phyloP scores from a whole-genome alignment of 192 early-diverging fungal genomes.

The Spizellomyces sp. region DNA sequence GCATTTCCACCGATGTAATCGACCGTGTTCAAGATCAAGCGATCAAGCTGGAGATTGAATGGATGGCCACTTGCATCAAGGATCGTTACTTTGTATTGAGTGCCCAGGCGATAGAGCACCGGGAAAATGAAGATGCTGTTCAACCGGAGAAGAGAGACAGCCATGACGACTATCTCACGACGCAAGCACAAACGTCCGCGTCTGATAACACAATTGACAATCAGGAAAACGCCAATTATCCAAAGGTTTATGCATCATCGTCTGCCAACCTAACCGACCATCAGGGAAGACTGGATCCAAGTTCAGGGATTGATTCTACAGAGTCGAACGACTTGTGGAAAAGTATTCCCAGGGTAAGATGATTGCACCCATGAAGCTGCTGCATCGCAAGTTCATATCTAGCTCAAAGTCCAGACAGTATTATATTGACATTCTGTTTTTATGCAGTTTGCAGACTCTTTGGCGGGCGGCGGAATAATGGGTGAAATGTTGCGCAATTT shows the following conservation, averaged over 20 bases:
- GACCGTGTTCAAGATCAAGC: neutral
- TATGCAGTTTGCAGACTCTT: slow-evolving; percentile 3
- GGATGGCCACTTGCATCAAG: no score
- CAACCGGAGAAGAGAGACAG: neutral
- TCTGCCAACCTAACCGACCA: no score
- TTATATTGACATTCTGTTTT: neutral
- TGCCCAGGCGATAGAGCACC: no score
- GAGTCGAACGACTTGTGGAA: neutral
- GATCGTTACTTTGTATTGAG: no score
- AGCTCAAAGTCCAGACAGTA: no score
- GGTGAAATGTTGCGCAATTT: slow-evolving; percentile 22
- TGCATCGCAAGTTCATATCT: neutral
- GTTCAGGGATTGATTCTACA: neutral
- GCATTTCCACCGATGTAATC: neutral
- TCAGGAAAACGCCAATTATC: neutral
- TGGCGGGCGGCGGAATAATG: slow-evolving; percentile 27
- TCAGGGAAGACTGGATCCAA: neutral
- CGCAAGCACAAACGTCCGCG: neutral
- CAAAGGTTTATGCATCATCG: no score
- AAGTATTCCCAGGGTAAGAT: neutral
- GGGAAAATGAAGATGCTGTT: no score
- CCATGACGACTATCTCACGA: neutral
- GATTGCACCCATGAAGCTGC: no score
- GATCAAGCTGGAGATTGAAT: no score
- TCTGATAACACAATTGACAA: neutral